Percentiles rank a stretch among this genome's conserved stretches.
Evolutionary conservation across 148 eudicot genomes (phyloP).

Genomic region (Fagopyrum homotropicum): DNA sequence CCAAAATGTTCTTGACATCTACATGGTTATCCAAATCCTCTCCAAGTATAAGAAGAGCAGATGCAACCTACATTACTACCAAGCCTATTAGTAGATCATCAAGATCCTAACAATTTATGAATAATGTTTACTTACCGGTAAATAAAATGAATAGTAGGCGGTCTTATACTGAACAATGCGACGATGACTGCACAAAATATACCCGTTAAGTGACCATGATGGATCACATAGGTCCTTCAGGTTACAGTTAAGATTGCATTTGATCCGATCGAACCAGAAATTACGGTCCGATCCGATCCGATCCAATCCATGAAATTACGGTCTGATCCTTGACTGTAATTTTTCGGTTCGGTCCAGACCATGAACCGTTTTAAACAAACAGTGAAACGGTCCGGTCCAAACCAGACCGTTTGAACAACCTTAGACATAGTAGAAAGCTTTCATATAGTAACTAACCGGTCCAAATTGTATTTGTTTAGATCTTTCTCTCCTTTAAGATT

Average conservation of each 20-base stretch:
- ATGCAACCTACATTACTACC: slow-evolving; percentile 24
- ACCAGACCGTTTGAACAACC: no score
- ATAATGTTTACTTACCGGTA: slow-evolving; percentile 41
- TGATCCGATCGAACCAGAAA: no score
- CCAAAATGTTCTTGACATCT: slow-evolving; percentile 41
- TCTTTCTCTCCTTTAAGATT: slow-evolving; percentile 45
- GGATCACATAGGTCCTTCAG: no score
- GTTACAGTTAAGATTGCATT: no score
- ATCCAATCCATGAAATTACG: no score
- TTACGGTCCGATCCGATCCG: no score
- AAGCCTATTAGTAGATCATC: not conserved
- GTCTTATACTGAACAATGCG: slow-evolving; percentile 68
- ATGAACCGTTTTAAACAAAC: no score
- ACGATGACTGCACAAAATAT: slow-evolving; percentile 38
- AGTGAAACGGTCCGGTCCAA: no score
- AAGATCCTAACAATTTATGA: not conserved
- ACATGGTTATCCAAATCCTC: slow-evolving; percentile 35
- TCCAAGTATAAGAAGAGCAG: slow-evolving; percentile 42
- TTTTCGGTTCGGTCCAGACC: no score
- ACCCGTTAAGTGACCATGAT: not conserved
- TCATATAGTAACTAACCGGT: slow-evolving; percentile 33
- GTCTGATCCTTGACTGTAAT: no score
- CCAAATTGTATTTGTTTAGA: slow-evolving; percentile 22
- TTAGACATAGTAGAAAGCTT: not conserved
- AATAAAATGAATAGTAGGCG: slow-evolving; percentile 61